These are phyloP conservation scores for Entomortierella lignicola DNA, from an alignment of 192 early-diverging fungal species.

Conservation along the genomic window DNA sequence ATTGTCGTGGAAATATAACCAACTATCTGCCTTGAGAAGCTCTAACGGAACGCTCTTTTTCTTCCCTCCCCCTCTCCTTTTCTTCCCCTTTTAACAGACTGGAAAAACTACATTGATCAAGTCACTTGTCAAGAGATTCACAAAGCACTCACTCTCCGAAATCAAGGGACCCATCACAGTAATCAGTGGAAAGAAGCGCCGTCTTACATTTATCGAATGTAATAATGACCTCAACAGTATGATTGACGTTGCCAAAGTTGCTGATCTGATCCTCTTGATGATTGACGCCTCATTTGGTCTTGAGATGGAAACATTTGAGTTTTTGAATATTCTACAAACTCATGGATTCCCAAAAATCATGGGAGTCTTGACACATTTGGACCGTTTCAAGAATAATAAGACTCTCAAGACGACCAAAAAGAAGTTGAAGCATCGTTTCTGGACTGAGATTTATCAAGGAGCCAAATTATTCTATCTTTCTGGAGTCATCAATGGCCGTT, in stretches of 20 bases:
- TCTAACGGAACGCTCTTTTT: neutral
- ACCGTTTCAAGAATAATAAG: constrained; percentile 96
- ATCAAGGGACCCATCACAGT: constrained; percentile 98
- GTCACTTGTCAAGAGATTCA: constrained; percentile 94
- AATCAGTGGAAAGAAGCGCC: constrained; percentile 93
- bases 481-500: constrained; percentile 93
- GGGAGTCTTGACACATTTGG: constrained; percentile 97
- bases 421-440: constrained; percentile 97
- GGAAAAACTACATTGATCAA: constrained; percentile 98
- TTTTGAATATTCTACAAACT: constrained; percentile 95
- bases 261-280: constrained; percentile 93
- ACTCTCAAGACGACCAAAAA: constrained; percentile 90
- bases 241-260: constrained; percentile 97
- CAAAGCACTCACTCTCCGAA: constrained; percentile 91
- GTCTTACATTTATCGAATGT: constrained; percentile 97
- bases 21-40: neutral
- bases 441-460: constrained; percentile 99
- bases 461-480: constrained; percentile 99
- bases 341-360: constrained; percentile 99
- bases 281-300: constrained; percentile 99
- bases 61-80: neutral
- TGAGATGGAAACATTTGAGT: constrained; percentile 99
- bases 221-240: constrained; percentile 97
- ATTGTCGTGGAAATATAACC: neutral
- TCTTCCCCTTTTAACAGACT: constrained; percentile 59